These are phyloP conservation scores for Boletellus emodensis DNA, from an alignment of 768 basidiomycete species.

Conservation along the genomic window DNA sequence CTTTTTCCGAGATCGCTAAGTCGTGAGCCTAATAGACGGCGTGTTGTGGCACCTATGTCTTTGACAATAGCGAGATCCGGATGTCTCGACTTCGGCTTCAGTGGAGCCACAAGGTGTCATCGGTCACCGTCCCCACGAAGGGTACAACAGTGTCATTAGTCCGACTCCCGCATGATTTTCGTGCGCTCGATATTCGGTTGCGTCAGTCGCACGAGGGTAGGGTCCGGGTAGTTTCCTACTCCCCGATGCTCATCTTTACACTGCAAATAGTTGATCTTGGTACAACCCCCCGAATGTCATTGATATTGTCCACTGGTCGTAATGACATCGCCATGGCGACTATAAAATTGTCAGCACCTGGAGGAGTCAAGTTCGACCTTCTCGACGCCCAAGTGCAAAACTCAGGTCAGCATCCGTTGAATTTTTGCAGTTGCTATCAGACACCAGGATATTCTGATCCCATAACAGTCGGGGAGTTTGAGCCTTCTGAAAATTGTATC, in stretches of 20 bases:
- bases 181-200: conserved; percentile 61
- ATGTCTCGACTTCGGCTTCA: conserved; percentile 64
- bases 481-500: conserved; percentile 42
- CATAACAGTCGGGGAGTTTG: conserved; percentile 27
- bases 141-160: conserved; percentile 43
- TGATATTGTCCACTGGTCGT: conserved; percentile 62
- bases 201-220: conserved; percentile 47
- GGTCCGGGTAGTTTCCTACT: conserved; percentile 13
- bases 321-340: conserved; percentile 57
- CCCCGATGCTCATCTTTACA: conserved; percentile 1
- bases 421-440: conserved; percentile 10
- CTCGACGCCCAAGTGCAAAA: conserved; percentile 39
- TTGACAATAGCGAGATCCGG: conserved; percentile 66
- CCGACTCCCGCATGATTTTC: conserved; percentile 57
- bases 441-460: conserved; percentile 1
- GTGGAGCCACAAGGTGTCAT: conserved; percentile 47
- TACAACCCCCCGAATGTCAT: conserved; percentile 46
- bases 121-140: conserved; percentile 16
- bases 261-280: conserved; percentile 60
- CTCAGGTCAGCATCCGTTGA: conserved; percentile 23
- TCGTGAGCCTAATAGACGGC: conserved; percentile 43
- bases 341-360: conserved; percentile 52
- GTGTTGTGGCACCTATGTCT: conserved; percentile 60
- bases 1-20: not conserved
- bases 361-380: conserved; percentile 46